These are phyloP conservation scores for Ustilago esculenta DNA, from an alignment of 1,284 basidiomycete species.

Conservation along the genomic window DNA sequence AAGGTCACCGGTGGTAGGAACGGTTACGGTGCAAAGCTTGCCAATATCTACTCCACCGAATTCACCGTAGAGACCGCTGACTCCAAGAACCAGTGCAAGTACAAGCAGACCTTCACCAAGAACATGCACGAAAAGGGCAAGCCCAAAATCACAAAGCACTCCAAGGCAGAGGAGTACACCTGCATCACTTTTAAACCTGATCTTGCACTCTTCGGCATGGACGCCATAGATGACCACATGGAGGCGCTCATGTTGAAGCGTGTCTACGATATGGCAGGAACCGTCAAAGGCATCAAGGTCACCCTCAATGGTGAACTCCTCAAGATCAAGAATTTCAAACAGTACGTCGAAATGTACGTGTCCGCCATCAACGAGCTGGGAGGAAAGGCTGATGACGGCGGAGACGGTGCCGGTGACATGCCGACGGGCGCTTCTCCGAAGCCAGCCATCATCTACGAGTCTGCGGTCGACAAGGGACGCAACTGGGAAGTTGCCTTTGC, in stretches of 20 bases:
- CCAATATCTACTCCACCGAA: constrained; percentile 97
- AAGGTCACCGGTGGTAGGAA: constrained; percentile 98
- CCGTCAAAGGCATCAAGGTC: constrained; percentile 91
- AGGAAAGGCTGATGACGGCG: constrained; percentile 45
- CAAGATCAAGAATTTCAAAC: constrained; percentile 95
- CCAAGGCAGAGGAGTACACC: constrained; percentile 81
- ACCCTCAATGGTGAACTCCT: constrained; percentile 90
- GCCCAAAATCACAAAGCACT: constrained; percentile 88
- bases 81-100: constrained; percentile 85
- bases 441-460: constrained; percentile 83
- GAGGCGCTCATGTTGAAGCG: constrained; percentile 89
- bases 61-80: constrained; percentile 98
- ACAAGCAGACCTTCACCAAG: constrained; percentile 91
- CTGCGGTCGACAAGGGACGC: constrained; percentile 71
- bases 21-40: constrained; percentile 94
- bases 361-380: constrained; percentile 68
- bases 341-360: constrained; percentile 93
- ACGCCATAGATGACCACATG: constrained; percentile 88
- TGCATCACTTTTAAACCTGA: constrained; percentile 94
- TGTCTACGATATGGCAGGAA: constrained; percentile 97
- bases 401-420: constrained; percentile 54
- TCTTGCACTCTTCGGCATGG: constrained; percentile 90
- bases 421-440: constrained; percentile 78
- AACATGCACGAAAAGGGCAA: constrained; percentile 91
- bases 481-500: constrained; percentile 98